Percentiles rank a stretch among this genome's conserved stretches.
These are phyloP conservation scores for Syncephalastrum sp. DNA, from an alignment of 371 early-diverging fungal genomes.

Conservation along the genomic window DNA sequence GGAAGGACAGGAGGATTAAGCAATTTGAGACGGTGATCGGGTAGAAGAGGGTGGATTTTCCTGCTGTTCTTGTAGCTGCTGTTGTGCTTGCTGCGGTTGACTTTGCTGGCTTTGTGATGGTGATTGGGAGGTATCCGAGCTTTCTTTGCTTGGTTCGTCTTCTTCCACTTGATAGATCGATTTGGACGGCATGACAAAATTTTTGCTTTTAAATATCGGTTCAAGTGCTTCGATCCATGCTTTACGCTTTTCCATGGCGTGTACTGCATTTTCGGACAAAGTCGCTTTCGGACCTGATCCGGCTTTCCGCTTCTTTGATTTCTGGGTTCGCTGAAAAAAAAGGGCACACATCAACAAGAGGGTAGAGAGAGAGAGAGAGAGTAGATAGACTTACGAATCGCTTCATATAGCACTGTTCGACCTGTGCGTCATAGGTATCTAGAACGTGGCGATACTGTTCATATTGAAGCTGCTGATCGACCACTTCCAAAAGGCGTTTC, in stretches of 20 bases:
- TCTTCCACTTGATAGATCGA: constrained; percentile 31
- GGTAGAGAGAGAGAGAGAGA: background rate
- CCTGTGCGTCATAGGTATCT: constrained; percentile 84
- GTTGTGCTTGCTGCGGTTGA: too few relatives aligned
- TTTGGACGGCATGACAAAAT: constrained; percentile 32
- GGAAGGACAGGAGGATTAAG: too few relatives aligned
- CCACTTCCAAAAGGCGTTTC: constrained; percentile 63
- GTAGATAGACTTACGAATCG: constrained; percentile 68
- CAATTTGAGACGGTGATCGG: too few relatives aligned
- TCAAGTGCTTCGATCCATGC: constrained; percentile 43
- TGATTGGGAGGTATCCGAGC: too few relatives aligned
- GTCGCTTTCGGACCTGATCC: constrained; percentile 48
- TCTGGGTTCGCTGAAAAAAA: constrained; percentile 54
- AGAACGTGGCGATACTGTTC: constrained; percentile 87
- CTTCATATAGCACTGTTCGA: constrained; percentile 83
- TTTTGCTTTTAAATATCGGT: constrained; percentile 40
- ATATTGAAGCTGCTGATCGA: constrained; percentile 76
- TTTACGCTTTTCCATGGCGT: constrained; percentile 58
- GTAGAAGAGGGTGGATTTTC: too few relatives aligned
- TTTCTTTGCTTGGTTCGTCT: constrained; percentile 5
- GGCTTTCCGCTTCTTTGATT: constrained; percentile 74
- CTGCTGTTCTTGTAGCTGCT: too few relatives aligned
- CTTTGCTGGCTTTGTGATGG: too few relatives aligned
- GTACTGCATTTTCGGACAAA: constrained; percentile 53
- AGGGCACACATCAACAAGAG: too few relatives aligned